Evolutionary conservation across 805 yeast species (phyloP), one percentile per base, ranked within the genome.

Genomic region (Torulaspora indica): DNA sequence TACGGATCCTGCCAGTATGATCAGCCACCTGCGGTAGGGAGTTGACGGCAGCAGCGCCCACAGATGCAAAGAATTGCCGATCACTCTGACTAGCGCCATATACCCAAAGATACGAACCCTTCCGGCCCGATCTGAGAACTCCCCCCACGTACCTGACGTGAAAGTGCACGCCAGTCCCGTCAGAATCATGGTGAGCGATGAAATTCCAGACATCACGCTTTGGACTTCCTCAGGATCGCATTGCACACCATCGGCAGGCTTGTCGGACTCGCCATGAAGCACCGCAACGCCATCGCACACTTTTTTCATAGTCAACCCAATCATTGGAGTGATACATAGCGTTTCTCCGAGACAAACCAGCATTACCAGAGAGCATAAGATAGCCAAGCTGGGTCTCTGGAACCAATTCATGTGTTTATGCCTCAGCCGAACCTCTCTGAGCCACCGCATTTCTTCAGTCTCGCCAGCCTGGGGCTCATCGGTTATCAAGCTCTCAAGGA

Each of bases 91-190:
- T 1, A 50, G 4, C 3, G 62, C 66, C 43, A 64, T 58, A 28
- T 66, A 58, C 1, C 70, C 47, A 31, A 83, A 63, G 4, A 78
- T 62, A 7, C 73, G 68, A 33, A 74, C 75, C 45, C 93, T 68
- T 1, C 93, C 93, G 47, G 72, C 67, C 27, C 77, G 63, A 58
- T 85, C 93, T 15, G 85, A 78, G 10, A 77, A 56, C 40, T 77
- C 76, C 2, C 88, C 83, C 44, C 83, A 63, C 51, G 79, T 79
- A 0, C 85, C 82, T 45, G 79, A 65, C n/a, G 79, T 74, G 1
- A 81, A 44, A 18, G 79, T 68, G 23, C 74, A 70, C 2, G 77
- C 57, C 0, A 74, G 44, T 0, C 81, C 80, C 4, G 66, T 54
- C 1, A 71, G 44, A 5, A 80, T 50, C 34, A 68, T 60, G 14